A percentile compares a stretch with the other conserved stretches of the same genome.
phyloP scores from a whole-genome alignment of 1,284 basidiomycete species.

The Apiotrichum mycotoxinovorans region DNA sequence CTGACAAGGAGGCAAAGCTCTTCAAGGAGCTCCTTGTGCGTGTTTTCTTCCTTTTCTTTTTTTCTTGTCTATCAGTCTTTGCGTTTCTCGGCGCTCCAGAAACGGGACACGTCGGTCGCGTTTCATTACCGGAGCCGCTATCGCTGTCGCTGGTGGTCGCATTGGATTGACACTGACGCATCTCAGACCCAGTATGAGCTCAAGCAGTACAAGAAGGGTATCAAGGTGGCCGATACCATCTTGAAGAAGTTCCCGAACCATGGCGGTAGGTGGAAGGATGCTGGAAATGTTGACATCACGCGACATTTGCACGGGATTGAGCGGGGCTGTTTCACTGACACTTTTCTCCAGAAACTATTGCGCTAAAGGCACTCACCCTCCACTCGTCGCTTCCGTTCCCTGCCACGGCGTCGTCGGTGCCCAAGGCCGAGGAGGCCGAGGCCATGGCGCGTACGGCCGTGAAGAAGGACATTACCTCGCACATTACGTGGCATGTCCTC shows the following conservation, averaged over 20 bases:
- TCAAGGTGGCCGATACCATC: constrained; percentile 89
- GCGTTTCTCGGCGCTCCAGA: too few relatives aligned
- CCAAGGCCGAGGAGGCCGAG: constrained; percentile 72
- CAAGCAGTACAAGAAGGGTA: constrained; percentile 81
- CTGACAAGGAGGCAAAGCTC: constrained; percentile 77
- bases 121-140: too few relatives aligned
- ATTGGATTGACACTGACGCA: background rate
- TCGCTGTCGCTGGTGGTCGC: too few relatives aligned
- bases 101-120: too few relatives aligned
- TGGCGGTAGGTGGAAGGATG: constrained; percentile 62
- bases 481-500: constrained; percentile 98
- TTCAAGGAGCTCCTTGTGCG: constrained; percentile 82
- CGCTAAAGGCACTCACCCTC: constrained; percentile 87
- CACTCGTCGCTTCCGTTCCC: constrained; percentile 52
- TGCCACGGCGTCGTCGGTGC: constrained; percentile 51
- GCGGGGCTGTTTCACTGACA: too few relatives aligned
- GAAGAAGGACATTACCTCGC: constrained; percentile 80
- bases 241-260: constrained; percentile 94
- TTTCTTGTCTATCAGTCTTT: too few relatives aligned
- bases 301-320: too few relatives aligned
- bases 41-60: constrained; percentile 15
- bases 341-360: constrained; percentile 76
- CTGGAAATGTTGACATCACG: background rate
- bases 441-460: constrained; percentile 81
- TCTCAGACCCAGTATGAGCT: constrained; percentile 72